A percentile compares a stretch with the other conserved stretches of the same genome.
Evolutionary conservation across 805 yeast species (phyloP).

Genomic region (Starmera amethionina): DNA sequence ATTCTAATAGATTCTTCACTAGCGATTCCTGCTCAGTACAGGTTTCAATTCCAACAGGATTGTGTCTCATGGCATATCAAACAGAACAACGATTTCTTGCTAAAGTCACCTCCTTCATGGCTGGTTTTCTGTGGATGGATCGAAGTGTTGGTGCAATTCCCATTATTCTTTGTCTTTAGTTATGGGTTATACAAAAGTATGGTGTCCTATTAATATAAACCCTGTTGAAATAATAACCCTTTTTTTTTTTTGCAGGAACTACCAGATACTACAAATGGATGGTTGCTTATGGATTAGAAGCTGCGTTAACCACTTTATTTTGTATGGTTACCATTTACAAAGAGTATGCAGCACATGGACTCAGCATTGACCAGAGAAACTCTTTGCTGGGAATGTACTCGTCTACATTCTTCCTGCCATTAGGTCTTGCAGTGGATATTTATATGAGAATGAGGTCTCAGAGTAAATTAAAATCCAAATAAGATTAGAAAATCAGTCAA

Average conservation of each 20-base stretch:
- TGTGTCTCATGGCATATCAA: slow-evolving; percentile 51
- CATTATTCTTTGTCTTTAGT: slow-evolving; percentile 52
- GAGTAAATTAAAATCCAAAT: background rate
- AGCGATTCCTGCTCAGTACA: slow-evolving; percentile 46
- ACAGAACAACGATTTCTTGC: slow-evolving; percentile 63
- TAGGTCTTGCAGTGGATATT: slow-evolving; percentile 29
- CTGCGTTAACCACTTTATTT: slow-evolving; percentile 65
- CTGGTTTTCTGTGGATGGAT: slow-evolving; percentile 57
- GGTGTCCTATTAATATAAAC: slow-evolving; percentile 16
- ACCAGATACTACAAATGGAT: slow-evolving; percentile 29
- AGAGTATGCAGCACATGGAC: slow-evolving; percentile 25
- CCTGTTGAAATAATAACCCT: slow-evolving; percentile 1
- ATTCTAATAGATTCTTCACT: slow-evolving; percentile 65
- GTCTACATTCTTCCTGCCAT: slow-evolving; percentile 68
- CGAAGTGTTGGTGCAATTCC: slow-evolving; percentile 72
- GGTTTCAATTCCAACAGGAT: slow-evolving; percentile 35
- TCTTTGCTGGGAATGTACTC: slow-evolving; percentile 45
- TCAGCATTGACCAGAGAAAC: slow-evolving; percentile 21
- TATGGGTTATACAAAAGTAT: slow-evolving; percentile 23
- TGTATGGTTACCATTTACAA: slow-evolving; percentile 48
- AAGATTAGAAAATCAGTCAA: no score
- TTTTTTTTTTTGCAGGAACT: slow-evolving; percentile 6
- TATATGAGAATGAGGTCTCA: slow-evolving; percentile 11
- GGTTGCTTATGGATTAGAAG: slow-evolving; percentile 72
- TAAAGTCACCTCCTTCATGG: slow-evolving; percentile 59